Base-by-base conservation (phyloP, 257 asterid genomes). In the Rhazya stricta region DNA sequence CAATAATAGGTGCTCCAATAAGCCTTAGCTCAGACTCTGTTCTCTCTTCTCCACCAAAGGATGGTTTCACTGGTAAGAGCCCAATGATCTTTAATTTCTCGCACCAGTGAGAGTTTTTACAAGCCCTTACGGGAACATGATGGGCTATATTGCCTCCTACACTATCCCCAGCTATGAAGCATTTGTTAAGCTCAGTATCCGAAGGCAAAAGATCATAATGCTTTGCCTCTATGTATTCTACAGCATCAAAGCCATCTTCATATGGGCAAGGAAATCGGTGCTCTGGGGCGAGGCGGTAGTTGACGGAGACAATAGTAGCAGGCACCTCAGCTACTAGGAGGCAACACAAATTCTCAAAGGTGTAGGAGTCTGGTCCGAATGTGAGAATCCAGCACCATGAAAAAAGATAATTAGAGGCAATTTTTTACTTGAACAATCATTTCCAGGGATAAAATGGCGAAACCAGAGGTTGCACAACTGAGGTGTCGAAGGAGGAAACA, bases 131-230 rank as follows among this genome's bases (percentile, higher is more conserved):
- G 4, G 85, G 66, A 16, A 83, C 72, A 54, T 85, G 86, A 66
- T 87, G 91, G 15, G 84, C 83, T 61, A 84, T 84, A 81, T 82
- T 86, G 62, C 82, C 87, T 16, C 90, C 88, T 10, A 87, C 85
- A 13, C 90, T 86, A 23, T 86, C 88, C 32, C 88, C 88, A 4
- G 78, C 88, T 16, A 86, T n/a, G 75, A 84, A 87, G 67, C 89
- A 84, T 12, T 66, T 81, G 0, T 10, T 29, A 18, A 76, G 30
- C 53, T 84, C 87, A 5, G 86, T 43, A 61, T 48, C 51, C 32
- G 83, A 34, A 11, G 89, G 89, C 73, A 83, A 79, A 76, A 83
- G 29, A 5, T 42, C 63, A 1, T 71, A 16, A 65, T 58, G 54
- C 36, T 78, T 77, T 19, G 60, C 65, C 34, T 87, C 86, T 0